Base-by-base conservation (phyloP, 345 rosid species). In the Gynandropsis gynandra region DNA sequence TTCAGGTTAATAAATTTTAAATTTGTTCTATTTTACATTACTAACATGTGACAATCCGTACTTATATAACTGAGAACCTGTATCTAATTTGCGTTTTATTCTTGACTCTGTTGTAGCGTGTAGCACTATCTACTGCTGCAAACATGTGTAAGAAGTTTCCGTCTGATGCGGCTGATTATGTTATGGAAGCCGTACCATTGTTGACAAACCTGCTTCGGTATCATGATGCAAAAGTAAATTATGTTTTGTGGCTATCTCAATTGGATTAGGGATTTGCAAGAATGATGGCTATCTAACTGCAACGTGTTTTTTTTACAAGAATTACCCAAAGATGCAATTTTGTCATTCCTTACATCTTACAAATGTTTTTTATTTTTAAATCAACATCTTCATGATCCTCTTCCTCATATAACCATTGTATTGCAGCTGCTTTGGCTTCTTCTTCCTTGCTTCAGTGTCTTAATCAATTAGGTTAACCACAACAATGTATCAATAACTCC, bases 91-190 rank as follows among this genome's bases (percentile, higher is more conserved):
- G 42, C 49, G 9, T 24, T 41, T 32, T 6, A 19, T 67, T 4
- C 36, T 37, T 67, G 49, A 16, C 54, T 67, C 44, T 21, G 29
- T 58, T 65, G 48, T 63, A 93, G 99, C 82, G 99, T 47, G 99
- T 88, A 13, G 99, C 99, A 16, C 61, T 93, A 62, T 83, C 96
- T 41, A 93, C 99, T 50, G 99, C 99, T 64, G 99, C 99, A 70
- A 93, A 88, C 65, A 93, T 93, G 95, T 93, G 99, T 78, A 88
- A 89, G 80, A 93, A 88, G 57, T 88, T 88, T 52, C 99, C 99
- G 63, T 80, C 99, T 51, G 97, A 93, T 77, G 99, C 97, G 19
- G 80, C 99, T 67, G 99, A 93, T 69, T 93, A 81, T 73, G 99
- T 88, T 69, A 93, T 85, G 99, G 99, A 88, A 76, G 97, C 99